Percentiles rank a stretch among this genome's conserved stretches.
These are phyloP conservation scores for Styphnolobium japonicum DNA, from an alignment of 306 rosid species.

Conservation along the genomic window DNA sequence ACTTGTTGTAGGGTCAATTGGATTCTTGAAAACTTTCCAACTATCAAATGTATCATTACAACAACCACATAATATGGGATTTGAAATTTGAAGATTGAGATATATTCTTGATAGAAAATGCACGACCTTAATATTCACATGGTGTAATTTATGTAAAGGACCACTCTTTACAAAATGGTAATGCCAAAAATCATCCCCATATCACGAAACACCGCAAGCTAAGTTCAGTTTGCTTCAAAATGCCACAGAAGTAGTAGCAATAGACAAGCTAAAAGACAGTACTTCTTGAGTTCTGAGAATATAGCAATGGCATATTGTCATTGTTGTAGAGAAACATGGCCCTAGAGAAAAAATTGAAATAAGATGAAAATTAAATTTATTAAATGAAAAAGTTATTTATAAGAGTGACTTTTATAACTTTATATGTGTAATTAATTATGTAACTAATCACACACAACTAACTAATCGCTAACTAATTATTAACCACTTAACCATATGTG, in stretches of 20 bases:
- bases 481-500: too few species aligned
- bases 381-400: too few species aligned
- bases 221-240: not conserved
- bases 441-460: too few species aligned
- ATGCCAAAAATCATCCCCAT: too few species aligned
- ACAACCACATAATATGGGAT: not conserved
- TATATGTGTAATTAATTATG: too few species aligned
- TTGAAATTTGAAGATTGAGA: not conserved
- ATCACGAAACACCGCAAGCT: too few species aligned
- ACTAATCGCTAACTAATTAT: too few species aligned
- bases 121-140: not conserved
- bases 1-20: constrained; percentile 59
- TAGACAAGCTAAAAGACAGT: not conserved
- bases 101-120: constrained; percentile 5
- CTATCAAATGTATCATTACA: constrained; percentile 33
- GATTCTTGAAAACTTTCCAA: constrained; percentile 61
- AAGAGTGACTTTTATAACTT: too few species aligned
- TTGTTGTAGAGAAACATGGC: too few species aligned
- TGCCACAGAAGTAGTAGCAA: not conserved
- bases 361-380: too few species aligned
- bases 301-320: not conserved
- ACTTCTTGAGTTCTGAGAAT: not conserved
- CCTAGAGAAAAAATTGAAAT: too few species aligned
- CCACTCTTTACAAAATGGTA: not conserved
- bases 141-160: not conserved